Percentiles rank a stretch among this genome's conserved stretches.
Evolutionary conservation across 208 protist species (phyloP).

Genomic region (Trypanosomatidae sp.): DNA sequence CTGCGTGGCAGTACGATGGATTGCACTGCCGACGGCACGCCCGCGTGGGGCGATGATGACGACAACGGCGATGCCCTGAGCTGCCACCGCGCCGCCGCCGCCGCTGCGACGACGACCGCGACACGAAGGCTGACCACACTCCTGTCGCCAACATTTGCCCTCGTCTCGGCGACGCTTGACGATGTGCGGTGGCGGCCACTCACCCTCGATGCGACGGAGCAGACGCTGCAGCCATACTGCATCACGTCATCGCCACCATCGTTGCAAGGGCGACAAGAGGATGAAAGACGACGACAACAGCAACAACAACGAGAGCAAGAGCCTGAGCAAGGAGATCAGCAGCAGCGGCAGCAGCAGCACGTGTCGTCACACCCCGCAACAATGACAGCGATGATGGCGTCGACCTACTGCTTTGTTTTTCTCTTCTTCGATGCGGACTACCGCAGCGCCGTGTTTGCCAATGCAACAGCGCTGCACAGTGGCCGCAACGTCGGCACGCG

Average conservation of each 20-base stretch:
- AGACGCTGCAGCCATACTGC: conserved; percentile 31
- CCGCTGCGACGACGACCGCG: conserved; percentile 8
- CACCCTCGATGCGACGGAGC: conserved; percentile 25
- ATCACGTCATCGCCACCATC: not conserved
- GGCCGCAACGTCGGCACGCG: conserved; percentile 24
- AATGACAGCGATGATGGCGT: no score
- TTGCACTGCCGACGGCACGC: conserved; percentile 12
- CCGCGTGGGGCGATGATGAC: not conserved
- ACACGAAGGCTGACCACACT: no score
- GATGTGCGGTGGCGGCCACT: conserved; percentile 75
- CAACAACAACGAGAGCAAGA: no score
- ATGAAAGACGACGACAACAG: no score
- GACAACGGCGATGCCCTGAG: conserved; percentile 9
- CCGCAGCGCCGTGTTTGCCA: conserved; percentile 39
- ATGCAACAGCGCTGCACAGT: conserved; percentile 8
- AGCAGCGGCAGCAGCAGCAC: no score
- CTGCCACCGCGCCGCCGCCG: conserved; percentile 23
- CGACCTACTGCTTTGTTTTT: conserved; percentile 60
- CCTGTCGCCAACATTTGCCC: conserved; percentile 44
- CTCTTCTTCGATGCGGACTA: conserved; percentile 70
- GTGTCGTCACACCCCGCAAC: no score
- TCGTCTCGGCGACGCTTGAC: conserved; percentile 38
- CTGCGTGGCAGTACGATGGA: conserved; percentile 44
- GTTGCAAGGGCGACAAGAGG: conserved; percentile 1
- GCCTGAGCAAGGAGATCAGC: no score